These are phyloP conservation scores for Neofusicoccum laricinum DNA, from an alignment of 2,329 filamentous ascomycete genomes.

Conservation along the genomic window DNA sequence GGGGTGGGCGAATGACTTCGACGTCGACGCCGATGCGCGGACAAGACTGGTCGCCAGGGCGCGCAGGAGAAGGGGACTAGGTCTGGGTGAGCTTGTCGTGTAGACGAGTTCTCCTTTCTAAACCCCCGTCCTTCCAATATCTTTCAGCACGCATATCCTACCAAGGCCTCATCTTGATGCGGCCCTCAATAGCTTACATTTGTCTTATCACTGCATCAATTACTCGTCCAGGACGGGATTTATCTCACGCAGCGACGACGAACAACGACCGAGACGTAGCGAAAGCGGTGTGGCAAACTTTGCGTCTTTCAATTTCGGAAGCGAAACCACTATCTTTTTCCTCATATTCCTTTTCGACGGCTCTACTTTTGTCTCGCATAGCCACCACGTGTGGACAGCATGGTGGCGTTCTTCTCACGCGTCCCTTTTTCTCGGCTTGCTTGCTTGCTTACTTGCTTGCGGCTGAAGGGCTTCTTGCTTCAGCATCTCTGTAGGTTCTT, in stretches of 20 bases:
- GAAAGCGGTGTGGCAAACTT: background rate
- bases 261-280: constrained; percentile 9
- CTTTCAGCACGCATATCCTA: background rate
- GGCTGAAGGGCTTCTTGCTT: too few species aligned
- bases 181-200: background rate
- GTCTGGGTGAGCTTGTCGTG: constrained; percentile 8
- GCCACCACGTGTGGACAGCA: constrained; percentile 3
- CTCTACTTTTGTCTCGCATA: background rate
- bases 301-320: background rate
- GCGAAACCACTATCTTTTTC: background rate
- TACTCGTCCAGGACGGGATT: background rate
- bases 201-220: constrained; percentile 6
- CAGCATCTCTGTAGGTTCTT: too few species aligned
- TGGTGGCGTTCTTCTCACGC: background rate
- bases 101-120: background rate
- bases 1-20: background rate
- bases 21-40: background rate
- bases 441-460: too few species aligned
- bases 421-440: background rate
- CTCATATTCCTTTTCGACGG: background rate
- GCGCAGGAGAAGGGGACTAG: constrained; percentile 5
- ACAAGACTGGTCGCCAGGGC: background rate
- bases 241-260: constrained; percentile 6
- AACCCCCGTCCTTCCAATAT: background rate
- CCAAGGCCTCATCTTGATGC: background rate